Percentiles rank a stretch among this genome's conserved stretches.
phyloP scores from a whole-genome alignment of 2,329 filamentous ascomycete genomes.

The Scedosporium minutisporum region DNA sequence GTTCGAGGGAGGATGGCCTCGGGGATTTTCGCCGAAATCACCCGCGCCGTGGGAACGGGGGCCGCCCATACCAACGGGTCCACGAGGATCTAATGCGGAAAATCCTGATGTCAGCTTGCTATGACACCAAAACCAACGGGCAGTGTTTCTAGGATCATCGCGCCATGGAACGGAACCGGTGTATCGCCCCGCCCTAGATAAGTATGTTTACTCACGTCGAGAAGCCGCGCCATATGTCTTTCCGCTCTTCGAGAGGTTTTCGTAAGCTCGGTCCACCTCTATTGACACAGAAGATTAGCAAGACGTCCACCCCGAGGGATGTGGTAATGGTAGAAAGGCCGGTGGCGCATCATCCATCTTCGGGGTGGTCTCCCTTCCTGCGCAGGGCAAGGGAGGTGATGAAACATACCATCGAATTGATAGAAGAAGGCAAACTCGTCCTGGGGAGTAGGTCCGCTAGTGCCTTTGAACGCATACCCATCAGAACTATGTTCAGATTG shows the following conservation, averaged over 20 bases:
- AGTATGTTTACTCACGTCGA: conserved; percentile 63
- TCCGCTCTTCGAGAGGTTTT: conserved; percentile 93
- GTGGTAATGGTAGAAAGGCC: not conserved
- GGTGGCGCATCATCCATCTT: too few species aligned
- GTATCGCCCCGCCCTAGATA: not conserved
- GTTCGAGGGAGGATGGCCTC: conserved; percentile 60
- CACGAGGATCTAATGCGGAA: conserved; percentile 54
- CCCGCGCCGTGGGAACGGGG: conserved; percentile 76
- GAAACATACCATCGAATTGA: conserved; percentile 76
- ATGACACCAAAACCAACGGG: not conserved
- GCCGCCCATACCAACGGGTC: conserved; percentile 37
- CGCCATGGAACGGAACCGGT: not conserved
- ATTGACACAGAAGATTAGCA: conserved; percentile 11
- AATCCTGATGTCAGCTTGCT: not conserved
- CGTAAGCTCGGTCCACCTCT: conserved; percentile 95
- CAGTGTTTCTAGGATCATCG: not conserved
- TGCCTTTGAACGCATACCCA: conserved; percentile 38
- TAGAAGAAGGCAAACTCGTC: conserved; percentile 77
- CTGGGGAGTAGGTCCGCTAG: conserved; percentile 62
- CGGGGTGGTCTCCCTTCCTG: not conserved
- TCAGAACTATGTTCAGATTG: conserved; percentile 7
- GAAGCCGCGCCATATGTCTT: conserved; percentile 70
- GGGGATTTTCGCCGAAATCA: conserved; percentile 65
- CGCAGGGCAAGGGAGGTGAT: not conserved
- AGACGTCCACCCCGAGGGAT: not conserved